A percentile compares a stretch with the other conserved stretches of the same genome.
These are phyloP conservation scores for Halophytophthora batemanensis DNA, from an alignment of 352 stramenopile species.

Conservation along the genomic window DNA sequence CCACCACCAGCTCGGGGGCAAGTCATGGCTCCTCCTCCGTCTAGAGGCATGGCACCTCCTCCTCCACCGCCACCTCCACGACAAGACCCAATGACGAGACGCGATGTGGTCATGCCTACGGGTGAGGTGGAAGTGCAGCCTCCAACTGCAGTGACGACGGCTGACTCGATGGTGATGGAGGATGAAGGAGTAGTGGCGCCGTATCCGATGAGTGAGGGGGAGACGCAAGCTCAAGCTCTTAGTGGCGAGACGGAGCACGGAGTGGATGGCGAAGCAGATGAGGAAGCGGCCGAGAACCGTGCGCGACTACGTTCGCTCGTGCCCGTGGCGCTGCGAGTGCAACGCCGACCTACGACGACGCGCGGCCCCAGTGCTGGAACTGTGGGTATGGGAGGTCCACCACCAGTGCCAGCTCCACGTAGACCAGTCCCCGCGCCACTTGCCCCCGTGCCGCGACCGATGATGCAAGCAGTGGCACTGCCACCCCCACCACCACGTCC, in stretches of 20 bases:
- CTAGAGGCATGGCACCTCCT: slow-evolving; percentile 4
- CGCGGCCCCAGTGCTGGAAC: background rate
- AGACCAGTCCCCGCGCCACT: slow-evolving; percentile 15
- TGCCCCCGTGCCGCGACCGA: slow-evolving; percentile 14
- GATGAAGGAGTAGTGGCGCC: slow-evolving; percentile 30
- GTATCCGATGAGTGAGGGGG: slow-evolving; percentile 22
- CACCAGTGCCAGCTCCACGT: slow-evolving; percentile 13
- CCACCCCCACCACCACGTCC: slow-evolving; percentile 5
- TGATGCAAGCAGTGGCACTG: slow-evolving; percentile 1
- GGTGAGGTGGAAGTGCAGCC: background rate
- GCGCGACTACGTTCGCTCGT: slow-evolving; percentile 53
- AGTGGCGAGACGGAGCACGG: too few relatives aligned
- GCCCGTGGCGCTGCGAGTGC: slow-evolving; percentile 55
- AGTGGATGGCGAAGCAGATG: slow-evolving; percentile 29
- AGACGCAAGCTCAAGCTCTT: background rate
- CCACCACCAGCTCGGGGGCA: slow-evolving; percentile 24
- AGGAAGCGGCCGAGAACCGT: slow-evolving; percentile 32
- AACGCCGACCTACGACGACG: slow-evolving; percentile 25
- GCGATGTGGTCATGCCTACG: background rate
- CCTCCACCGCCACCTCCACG: slow-evolving; percentile 17
- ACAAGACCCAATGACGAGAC: background rate
- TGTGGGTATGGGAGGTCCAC: background rate
- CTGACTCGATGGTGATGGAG: slow-evolving; percentile 5
- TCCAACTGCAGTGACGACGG: slow-evolving; percentile 1
- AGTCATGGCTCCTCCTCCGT: background rate